A percentile compares a stretch with the other conserved stretches of the same genome.
phyloP scores from a whole-genome alignment of 169 alveolate species.

The Eimeria maxima region DNA sequence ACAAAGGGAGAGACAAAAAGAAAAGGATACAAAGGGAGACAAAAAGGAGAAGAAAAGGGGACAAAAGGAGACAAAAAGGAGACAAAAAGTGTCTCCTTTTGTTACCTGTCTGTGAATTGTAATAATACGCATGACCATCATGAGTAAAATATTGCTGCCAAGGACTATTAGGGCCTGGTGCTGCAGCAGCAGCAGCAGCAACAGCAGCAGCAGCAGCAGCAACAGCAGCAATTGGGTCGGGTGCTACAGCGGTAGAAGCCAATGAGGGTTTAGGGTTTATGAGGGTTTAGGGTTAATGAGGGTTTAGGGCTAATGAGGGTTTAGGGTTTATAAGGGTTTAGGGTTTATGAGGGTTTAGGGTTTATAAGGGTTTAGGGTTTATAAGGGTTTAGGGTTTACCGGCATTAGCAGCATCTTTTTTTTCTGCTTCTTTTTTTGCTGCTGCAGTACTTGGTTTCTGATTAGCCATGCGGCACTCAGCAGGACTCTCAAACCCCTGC shows the following conservation, averaged over 20 bases:
- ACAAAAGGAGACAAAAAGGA: too few species aligned
- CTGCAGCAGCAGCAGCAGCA: constrained; percentile 58
- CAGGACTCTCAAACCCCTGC: not conserved
- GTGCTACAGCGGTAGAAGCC: too few species aligned
- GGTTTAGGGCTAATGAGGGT: too few species aligned
- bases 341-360: too few species aligned
- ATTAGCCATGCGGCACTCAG: constrained; percentile 72
- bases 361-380: too few species aligned
- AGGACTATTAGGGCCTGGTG: constrained; percentile 31
- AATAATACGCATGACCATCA: constrained; percentile 82
- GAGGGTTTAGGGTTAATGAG: too few species aligned
- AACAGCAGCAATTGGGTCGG: not conserved
- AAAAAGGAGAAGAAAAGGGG: too few species aligned
- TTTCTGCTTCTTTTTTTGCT: constrained; percentile 20
- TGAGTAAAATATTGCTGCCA: constrained; percentile 80
- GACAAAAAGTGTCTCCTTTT: too few species aligned
- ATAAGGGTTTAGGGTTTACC: not conserved
- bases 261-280: too few species aligned
- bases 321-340: too few species aligned
- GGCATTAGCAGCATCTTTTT: not conserved
- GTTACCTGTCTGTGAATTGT: constrained; percentile 72
- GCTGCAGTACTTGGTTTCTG: constrained; percentile 62
- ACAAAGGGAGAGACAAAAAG: too few species aligned
- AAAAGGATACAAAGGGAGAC: too few species aligned
- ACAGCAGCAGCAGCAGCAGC: constrained; percentile 23